Percentiles rank a stretch among this genome's conserved stretches.
phyloP scores from a whole-genome alignment of 495 filamentous ascomycete genomes.

The Choiromyces venosus region DNA sequence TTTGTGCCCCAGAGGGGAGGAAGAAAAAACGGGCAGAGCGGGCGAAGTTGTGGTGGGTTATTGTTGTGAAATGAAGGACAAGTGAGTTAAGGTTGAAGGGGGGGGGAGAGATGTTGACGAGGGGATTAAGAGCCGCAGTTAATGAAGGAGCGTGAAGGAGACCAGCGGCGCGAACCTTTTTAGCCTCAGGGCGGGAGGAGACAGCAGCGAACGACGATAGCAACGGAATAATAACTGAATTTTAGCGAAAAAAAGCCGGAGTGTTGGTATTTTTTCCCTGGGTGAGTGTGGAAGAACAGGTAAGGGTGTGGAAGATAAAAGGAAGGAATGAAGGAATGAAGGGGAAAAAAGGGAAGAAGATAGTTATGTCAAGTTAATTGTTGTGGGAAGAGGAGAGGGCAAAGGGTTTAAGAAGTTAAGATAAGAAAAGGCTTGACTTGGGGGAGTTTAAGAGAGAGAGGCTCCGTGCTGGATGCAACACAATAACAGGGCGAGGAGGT shows the following conservation, averaged over 20 bases:
- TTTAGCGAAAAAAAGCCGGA: background rate
- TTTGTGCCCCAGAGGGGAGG: background rate
- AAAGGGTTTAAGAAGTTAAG: constrained; percentile 15
- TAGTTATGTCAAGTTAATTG: constrained; percentile 21
- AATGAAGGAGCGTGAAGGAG: background rate
- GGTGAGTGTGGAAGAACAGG: background rate
- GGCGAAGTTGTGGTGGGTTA: background rate
- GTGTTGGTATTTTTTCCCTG: background rate
- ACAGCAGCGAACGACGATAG: background rate
- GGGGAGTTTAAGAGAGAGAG: constrained; percentile 24
- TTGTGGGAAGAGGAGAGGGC: constrained; percentile 27
- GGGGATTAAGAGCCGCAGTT: background rate
- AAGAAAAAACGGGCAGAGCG: background rate
- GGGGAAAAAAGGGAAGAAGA: constrained; percentile 18
- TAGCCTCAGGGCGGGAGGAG: constrained; percentile 1
- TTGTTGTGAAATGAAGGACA: background rate
- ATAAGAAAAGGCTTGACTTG: constrained; percentile 13
- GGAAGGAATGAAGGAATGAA: constrained; percentile 14
- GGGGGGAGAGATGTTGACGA: background rate
- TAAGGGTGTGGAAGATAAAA: background rate
- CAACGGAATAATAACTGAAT: background rate
- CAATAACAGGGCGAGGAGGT: constrained; percentile 25
- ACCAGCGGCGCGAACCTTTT: background rate
- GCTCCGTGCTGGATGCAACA: constrained; percentile 21
- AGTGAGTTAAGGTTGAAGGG: background rate